Percentiles rank a stretch among this genome's conserved stretches.
These are phyloP conservation scores for Venturia asperata DNA, from an alignment of 2,329 filamentous ascomycete species.

Conservation along the genomic window DNA sequence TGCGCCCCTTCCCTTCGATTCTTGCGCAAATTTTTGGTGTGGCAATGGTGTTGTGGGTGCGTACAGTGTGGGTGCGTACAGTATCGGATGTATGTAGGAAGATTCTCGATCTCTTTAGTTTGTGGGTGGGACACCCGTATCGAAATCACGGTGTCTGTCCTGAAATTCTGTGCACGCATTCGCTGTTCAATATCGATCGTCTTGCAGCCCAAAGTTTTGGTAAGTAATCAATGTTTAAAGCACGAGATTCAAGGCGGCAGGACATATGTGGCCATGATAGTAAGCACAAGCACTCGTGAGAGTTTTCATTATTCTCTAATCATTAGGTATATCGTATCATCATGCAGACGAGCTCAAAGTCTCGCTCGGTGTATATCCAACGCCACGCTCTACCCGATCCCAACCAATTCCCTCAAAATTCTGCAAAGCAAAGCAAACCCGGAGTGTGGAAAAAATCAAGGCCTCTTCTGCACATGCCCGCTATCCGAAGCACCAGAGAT, in stretches of 20 bases:
- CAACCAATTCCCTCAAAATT: no score
- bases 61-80: no score
- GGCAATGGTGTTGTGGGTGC: not conserved
- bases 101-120: not conserved
- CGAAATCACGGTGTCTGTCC: not conserved
- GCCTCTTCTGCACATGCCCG: not conserved
- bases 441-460: not conserved
- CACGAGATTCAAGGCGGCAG: no score
- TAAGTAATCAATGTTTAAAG: no score
- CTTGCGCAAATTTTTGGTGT: not conserved
- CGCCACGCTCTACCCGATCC: not conserved
- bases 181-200: no score
- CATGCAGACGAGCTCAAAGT: not conserved
- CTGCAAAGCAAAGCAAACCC: not conserved
- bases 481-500: slow-evolving; percentile 11
- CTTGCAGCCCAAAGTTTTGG: no score
- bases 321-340: not conserved
- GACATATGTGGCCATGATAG: no score
- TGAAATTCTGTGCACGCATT: no score
- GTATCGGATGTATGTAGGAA: not conserved
- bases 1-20: not conserved
- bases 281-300: no score
- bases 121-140: not conserved
- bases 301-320: not conserved
- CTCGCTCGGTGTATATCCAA: not conserved